Evolutionary conservation across 495 filamentous ascomycete species (phyloP).

Genomic region (Aspergillus baeticus): DNA sequence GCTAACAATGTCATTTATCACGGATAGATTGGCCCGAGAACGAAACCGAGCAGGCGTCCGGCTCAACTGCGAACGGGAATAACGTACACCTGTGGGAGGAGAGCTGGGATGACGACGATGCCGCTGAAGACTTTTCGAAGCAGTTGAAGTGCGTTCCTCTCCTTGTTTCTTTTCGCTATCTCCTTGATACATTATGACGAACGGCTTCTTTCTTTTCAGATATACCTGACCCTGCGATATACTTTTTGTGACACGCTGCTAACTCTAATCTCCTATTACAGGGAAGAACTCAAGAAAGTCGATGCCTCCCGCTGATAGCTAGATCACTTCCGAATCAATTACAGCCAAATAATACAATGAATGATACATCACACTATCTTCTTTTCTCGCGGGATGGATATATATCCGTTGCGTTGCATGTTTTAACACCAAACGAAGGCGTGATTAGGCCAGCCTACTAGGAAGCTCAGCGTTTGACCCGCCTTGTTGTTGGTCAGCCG

Average conservation of each 20-base stretch:
- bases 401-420: too few species aligned
- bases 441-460: too few species aligned
- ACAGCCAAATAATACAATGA: neutral
- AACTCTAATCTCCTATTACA: slow-evolving; percentile 30
- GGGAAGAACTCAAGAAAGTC: slow-evolving; percentile 96
- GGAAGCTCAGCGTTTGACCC: too few species aligned
- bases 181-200: too few species aligned
- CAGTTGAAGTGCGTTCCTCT: slow-evolving; percentile 79
- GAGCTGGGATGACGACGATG: slow-evolving; percentile 99
- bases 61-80: slow-evolving; percentile 40
- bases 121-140: slow-evolving; percentile 90
- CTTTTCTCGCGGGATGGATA: too few species aligned
- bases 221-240: neutral
- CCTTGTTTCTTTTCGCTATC: neutral
- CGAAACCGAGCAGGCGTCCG: slow-evolving; percentile 73
- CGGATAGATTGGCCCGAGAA: slow-evolving; percentile 80
- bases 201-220: too few species aligned
- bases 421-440: too few species aligned
- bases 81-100: slow-evolving; percentile 96
- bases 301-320: slow-evolving; percentile 49
- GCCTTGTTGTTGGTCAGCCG: too few species aligned
- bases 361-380: neutral
- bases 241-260: neutral
- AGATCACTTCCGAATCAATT: neutral
- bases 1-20: neutral